phyloP scores from a whole-genome alignment of 2,329 filamentous ascomycete species.

The Rhynchosporium agropyri region DNA sequence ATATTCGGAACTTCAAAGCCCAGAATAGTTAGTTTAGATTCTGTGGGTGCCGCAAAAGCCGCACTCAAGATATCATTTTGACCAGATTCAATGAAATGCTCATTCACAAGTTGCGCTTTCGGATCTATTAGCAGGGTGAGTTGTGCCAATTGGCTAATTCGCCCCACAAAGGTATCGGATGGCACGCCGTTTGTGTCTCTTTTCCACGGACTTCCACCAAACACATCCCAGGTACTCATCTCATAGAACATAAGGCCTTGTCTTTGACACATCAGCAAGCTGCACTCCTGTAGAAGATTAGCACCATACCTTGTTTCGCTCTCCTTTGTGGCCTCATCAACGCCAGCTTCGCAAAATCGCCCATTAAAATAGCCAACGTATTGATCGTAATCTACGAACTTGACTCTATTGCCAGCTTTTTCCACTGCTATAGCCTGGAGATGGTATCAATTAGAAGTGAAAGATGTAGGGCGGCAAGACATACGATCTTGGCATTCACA shows the following conservation, averaged over 20 bases:
- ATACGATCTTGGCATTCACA: slow-evolving; percentile 5
- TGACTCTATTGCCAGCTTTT: slow-evolving; percentile 1
- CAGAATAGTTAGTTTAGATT: too few species aligned
- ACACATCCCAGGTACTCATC: neutral
- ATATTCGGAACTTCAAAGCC: slow-evolving; percentile 2
- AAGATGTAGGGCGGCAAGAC: neutral
- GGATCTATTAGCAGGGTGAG: slow-evolving; percentile 9
- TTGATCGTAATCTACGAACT: slow-evolving; percentile 5
- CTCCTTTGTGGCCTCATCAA: slow-evolving; percentile 3
- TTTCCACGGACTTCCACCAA: slow-evolving; percentile 10
- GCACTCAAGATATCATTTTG: neutral
- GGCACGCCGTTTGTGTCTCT: slow-evolving; percentile 4
- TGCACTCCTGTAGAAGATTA: neutral
- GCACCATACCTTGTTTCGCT: neutral
- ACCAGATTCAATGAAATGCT: neutral
- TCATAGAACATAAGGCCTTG: neutral
- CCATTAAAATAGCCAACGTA: neutral
- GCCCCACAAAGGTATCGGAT: slow-evolving; percentile 1
- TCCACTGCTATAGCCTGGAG: neutral
- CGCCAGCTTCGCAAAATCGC: slow-evolving; percentile 13
- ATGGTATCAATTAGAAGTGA: neutral
- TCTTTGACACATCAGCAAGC: neutral
- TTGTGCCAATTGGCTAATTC: neutral
- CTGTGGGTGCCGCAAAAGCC: too few species aligned
- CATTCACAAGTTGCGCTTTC: neutral